Base-by-base conservation (phyloP, 2,329 filamentous ascomycete species). In the Metarhizium album region DNA sequence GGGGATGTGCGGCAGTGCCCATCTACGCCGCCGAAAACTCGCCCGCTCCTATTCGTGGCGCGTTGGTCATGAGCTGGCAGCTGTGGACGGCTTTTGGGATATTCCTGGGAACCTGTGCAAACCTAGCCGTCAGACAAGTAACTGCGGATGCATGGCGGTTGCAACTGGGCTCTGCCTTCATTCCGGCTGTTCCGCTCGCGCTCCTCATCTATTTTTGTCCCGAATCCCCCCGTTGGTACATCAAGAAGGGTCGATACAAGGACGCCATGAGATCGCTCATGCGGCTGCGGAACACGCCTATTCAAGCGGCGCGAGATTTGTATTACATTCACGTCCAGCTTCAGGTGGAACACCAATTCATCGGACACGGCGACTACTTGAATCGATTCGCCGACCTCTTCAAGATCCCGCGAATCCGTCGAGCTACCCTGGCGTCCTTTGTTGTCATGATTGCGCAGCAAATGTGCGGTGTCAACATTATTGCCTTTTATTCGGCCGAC, bases 11-110 rank as follows among this genome's bases (percentile, higher is more conserved):
- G 47, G n/a, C 79, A 46, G 84, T 88, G 2, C 86, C 87, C 0
- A 82, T 90, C 27, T 90, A 87, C 58, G 82, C 84, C 0, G 86
- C 86, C 2, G 86, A 90, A 64, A 86, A 80, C 51, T 78, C 82
- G 0, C 86, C 86, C 0, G 81, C 84, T 1, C 65, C 73, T 1
- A 83, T 89, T 50, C 79, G 86, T 62, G 85, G 86, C 55, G 86
- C 84, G 7, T 72, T 93, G 18, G 86, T 90, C 55, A 91, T 91
- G 86, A 83, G 82, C 55, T 91, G 87, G 86, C 70, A 90, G 67
- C 70, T 85, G 65, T 85, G 81, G 79, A 82, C 75, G 2, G 75
- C 76, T 2, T 79, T 82, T 59, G 79, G 79, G 45, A 82, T 82
- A 55, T 74, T 80, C 57, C 66, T 81, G 16, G 82, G 82, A 29